Percentiles rank a stretch among this genome's conserved stretches.
Evolutionary conservation across 495 filamentous ascomycete genomes (phyloP).

Genomic region (Usnea hakonensis): DNA sequence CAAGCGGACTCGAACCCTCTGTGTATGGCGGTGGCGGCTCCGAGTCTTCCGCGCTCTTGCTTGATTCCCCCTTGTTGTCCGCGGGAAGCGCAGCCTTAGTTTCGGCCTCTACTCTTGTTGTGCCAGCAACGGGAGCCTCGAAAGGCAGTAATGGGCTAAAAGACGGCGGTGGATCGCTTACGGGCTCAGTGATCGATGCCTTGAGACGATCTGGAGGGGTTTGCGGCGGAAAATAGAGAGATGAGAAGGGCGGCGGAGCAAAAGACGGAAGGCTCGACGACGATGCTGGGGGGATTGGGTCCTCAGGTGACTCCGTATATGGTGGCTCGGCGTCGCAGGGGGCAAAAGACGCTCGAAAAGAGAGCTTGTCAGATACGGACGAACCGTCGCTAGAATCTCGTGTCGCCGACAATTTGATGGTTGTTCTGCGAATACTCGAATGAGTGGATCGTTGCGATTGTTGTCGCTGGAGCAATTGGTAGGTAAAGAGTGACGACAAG

Average conservation of each 20-base stretch:
- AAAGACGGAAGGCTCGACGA: constrained; percentile 10
- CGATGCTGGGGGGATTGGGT: constrained; percentile 9
- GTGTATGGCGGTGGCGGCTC: constrained; percentile 95
- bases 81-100: constrained; percentile 75
- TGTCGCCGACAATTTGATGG: constrained; percentile 64
- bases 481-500: background rate
- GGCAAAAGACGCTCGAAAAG: constrained; percentile 33
- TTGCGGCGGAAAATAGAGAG: constrained; percentile 28
- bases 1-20: constrained; percentile 85
- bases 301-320: constrained; percentile 36
- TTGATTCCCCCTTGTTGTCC: constrained; percentile 69
- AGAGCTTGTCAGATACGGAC: constrained; percentile 55
- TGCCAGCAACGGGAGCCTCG: constrained; percentile 39
- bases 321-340: constrained; percentile 42
- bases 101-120: constrained; percentile 57
- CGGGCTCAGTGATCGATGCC: constrained; percentile 47
- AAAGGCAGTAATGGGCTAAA: constrained; percentile 40
- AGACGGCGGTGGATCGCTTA: constrained; percentile 52
- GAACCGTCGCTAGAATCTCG: constrained; percentile 54
- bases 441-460: background rate
- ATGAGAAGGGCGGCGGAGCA: constrained; percentile 22
- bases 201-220: constrained; percentile 45
- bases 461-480: background rate
- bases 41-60: constrained; percentile 68
- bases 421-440: background rate